Evolutionary conservation across 352 stramenopile species (phyloP), one percentile per base, ranked within the genome.

Genomic region (Phytophthora cajani): DNA sequence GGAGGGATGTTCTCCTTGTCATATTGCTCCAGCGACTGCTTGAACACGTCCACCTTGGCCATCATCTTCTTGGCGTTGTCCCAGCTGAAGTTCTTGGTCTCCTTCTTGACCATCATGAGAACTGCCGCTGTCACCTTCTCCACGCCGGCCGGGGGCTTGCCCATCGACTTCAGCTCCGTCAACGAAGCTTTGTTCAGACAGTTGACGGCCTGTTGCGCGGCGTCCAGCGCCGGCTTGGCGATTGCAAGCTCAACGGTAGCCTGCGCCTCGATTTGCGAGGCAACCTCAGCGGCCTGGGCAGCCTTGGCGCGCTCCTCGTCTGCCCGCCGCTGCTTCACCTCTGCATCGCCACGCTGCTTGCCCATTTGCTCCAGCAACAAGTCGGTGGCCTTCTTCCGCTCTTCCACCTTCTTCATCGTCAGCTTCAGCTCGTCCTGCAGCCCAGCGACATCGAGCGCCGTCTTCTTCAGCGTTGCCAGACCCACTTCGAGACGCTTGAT

Each of bases 51-150:
- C 12, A 97, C 87, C 40, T 98, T 98, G 2, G 93, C 93, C 93
- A 98, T 98, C 93, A 98, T 98, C 69, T 97, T 98, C 81, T 98
- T 98, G 11, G 93, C 93, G 64, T 97, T 98, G 42, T 98, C 94
- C 93, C 93, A 98, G 47, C 86, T 92, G 51, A 98, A 97, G 66
- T 98, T 97, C 60, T 96, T 96, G 38, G 93, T 98, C 72, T 98
- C 93, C 47, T 93, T 87, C 76, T 97, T 98, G n/a, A 98, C 51
- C 77, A 98, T 91, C 74, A 98, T 97, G 1, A 98, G 72, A 33
- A 98, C 79, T 0, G 90, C 90, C 7, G 88, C 88, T 0, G 93
- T 97, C 8, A 98, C 92, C 57, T 97, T 97, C 33, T 96, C 91
- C 1, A 97, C 90, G 14, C 91, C 91, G 2, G 88, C 75, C 0